A percentile compares a stretch with the other conserved stretches of the same genome.
phyloP scores from a whole-genome alignment of 1,284 basidiomycete species.

The Fistulina hepatica region DNA sequence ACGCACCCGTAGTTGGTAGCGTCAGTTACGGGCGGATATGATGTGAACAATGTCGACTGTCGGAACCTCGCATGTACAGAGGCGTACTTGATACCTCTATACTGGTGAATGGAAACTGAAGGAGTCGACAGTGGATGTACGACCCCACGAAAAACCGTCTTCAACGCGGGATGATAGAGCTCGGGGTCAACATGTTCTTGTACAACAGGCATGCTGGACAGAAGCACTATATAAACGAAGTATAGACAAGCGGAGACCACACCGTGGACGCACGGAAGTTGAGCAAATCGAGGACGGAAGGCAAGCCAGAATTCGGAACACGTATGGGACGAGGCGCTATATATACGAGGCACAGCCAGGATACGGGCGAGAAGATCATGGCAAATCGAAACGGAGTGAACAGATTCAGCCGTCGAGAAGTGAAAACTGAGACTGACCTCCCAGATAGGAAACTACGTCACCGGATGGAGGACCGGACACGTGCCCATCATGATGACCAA shows the following conservation, averaged over 20 bases:
- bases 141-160: conserved; percentile 54
- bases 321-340: not conserved
- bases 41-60: conserved; percentile 48
- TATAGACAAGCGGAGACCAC: not conserved
- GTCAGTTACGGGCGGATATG: conserved; percentile 46
- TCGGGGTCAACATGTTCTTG: conserved; percentile 17
- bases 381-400: no score
- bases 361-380: not conserved
- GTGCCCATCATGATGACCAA: no score
- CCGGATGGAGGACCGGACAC: no score
- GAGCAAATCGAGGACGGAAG: not conserved
- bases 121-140: conserved; percentile 47
- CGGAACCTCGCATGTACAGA: conserved; percentile 62
- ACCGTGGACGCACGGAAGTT: not conserved
- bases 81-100: conserved; percentile 65
- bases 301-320: not conserved
- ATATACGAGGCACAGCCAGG: not conserved
- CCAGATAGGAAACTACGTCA: conserved; percentile 2
- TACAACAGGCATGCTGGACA: conserved; percentile 3
- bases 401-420: not conserved
- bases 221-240: not conserved
- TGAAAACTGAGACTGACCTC: not conserved
- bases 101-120: conserved; percentile 52
- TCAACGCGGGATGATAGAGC: conserved; percentile 42
- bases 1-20: conserved; percentile 54